These are phyloP conservation scores for Blastobotrys parvus DNA, from an alignment of 805 yeast species.

Conservation along the genomic window DNA sequence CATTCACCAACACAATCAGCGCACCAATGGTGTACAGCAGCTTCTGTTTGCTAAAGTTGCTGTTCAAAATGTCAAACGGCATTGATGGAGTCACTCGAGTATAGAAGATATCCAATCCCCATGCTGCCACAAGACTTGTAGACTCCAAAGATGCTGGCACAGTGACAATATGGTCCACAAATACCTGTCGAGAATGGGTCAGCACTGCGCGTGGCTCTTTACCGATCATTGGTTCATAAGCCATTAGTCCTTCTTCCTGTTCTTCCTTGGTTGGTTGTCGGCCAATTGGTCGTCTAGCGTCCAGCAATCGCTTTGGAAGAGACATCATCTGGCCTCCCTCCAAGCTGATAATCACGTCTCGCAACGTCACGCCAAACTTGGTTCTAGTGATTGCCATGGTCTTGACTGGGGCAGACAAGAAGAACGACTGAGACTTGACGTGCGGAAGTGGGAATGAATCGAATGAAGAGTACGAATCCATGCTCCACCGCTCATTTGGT, in stretches of 20 bases:
- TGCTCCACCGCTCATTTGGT: slow-evolving; percentile 38
- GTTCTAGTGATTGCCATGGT: slow-evolving; percentile 49
- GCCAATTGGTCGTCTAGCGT: slow-evolving; percentile 60
- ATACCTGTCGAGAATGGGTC: slow-evolving; percentile 42
- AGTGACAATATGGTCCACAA: slow-evolving; percentile 33
- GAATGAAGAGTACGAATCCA: slow-evolving; percentile 30
- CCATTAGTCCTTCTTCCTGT: slow-evolving; percentile 50
- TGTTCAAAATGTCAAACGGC: slow-evolving; percentile 68
- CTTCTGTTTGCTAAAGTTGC: slow-evolving; percentile 57
- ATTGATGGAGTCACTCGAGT: slow-evolving; percentile 72
- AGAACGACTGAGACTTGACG: slow-evolving; percentile 47
- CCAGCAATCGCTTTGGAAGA: slow-evolving; percentile 62
- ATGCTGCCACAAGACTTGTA: slow-evolving; percentile 57
- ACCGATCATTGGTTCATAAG: slow-evolving; percentile 57
- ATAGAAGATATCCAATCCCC: slow-evolving; percentile 58
- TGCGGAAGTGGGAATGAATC: slow-evolving; percentile 36
- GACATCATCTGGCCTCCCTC: slow-evolving; percentile 53
- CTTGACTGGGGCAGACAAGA: slow-evolving; percentile 48
- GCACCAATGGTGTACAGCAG: slow-evolving; percentile 51
- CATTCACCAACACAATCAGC: slow-evolving; percentile 24
- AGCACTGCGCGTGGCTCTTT: slow-evolving; percentile 42
- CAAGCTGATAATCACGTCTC: slow-evolving; percentile 53
- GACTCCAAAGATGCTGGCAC: slow-evolving; percentile 72
- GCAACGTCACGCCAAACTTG: slow-evolving; percentile 56
- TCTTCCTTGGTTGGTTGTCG: slow-evolving; percentile 44